Evolutionary conservation across 352 stramenopile species (phyloP), one percentile per base, ranked within the genome.

Genomic region (Pythium myriotylum): DNA sequence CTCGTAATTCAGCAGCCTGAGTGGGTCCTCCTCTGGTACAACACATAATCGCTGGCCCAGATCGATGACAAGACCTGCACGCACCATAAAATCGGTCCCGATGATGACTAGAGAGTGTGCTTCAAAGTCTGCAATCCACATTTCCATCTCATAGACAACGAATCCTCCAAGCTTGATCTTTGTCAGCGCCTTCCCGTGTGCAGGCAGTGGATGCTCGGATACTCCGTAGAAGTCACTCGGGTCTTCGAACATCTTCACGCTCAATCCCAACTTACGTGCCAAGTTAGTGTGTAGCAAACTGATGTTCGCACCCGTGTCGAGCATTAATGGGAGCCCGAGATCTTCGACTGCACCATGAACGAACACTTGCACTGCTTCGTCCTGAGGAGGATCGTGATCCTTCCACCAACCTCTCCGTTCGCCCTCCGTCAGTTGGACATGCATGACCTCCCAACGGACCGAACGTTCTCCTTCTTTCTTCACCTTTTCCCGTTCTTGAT

Each of bases 81-180:
- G 6, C 4, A 65, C 32, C 54, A 70, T 70, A 20, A 61, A 70
- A 26, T 70, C 62, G 0, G 62, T 57, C 2, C 62, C 62, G 0
- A 70, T 3, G 43, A 70, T 65, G 20, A 70, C 6, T 17, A 70
- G n/a, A 17, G 54, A 56, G 13, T 59, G 40, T 2, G 62, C 62
- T 35, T 70, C 62, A 33, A 70, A 70, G 4, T 65, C 54, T 37
- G 41, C 62, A 6, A 70, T 33, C 62, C 54, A 64, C 14, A 70
- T 16, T 4, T 70, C 62, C 48, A 47, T 56, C 49, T 63, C 61
- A 49, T 45, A 68, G 19, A 62, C 52, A 1, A 62, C 53, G 9
- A 4, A 46, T 13, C 17, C 2, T 8, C 61, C 60, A 19, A 68
- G 47, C 16, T 23, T 24, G 4, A 68, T 20, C 53, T 68, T 68